phyloP scores from a whole-genome alignment of 106 monocot genomes.

The Hemerocallis citrina region DNA sequence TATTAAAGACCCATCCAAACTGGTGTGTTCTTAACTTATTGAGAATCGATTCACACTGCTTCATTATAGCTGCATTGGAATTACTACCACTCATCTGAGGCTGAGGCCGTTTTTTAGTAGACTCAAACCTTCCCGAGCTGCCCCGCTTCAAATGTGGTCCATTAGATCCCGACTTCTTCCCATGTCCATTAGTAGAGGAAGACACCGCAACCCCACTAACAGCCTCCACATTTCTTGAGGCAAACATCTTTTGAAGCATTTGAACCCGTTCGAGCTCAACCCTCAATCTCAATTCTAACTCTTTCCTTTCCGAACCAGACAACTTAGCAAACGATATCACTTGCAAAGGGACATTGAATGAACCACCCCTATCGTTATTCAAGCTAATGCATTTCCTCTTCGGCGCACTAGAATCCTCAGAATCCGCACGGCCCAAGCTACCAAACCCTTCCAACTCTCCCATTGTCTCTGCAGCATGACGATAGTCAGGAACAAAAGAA shows the following conservation, averaged over 20 bases:
- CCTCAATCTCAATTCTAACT: slow-evolving; percentile 28
- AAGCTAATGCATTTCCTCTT: slow-evolving; percentile 71
- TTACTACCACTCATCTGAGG: background rate
- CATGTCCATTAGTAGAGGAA: slow-evolving; percentile 22
- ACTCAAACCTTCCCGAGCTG: slow-evolving; percentile 30
- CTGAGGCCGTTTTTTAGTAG: slow-evolving; percentile 14
- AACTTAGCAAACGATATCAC: slow-evolving; percentile 42
- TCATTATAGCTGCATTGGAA: slow-evolving; percentile 28
- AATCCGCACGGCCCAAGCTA: slow-evolving; percentile 42
- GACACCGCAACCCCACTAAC: slow-evolving; percentile 21
- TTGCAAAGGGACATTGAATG: slow-evolving; percentile 44
- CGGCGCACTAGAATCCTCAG: slow-evolving; percentile 52
- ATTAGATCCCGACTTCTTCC: slow-evolving; percentile 10
- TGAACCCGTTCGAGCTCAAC: slow-evolving; percentile 53
- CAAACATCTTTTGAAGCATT: slow-evolving; percentile 37
- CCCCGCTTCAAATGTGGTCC: slow-evolving; percentile 19
- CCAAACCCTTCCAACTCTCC: slow-evolving; percentile 60
- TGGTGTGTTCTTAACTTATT: slow-evolving; percentile 48
- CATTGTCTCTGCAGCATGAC: slow-evolving; percentile 45
- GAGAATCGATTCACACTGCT: slow-evolving; percentile 63
- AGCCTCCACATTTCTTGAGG: slow-evolving; percentile 1
- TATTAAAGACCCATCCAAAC: slow-evolving; percentile 56
- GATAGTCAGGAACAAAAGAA: slow-evolving; percentile 41
- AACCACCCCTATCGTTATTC: slow-evolving; percentile 17
- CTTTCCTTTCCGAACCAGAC: slow-evolving; percentile 39